phyloP scores from a whole-genome alignment of 768 basidiomycete genomes.

The Hortiboletus flavorubellus region DNA sequence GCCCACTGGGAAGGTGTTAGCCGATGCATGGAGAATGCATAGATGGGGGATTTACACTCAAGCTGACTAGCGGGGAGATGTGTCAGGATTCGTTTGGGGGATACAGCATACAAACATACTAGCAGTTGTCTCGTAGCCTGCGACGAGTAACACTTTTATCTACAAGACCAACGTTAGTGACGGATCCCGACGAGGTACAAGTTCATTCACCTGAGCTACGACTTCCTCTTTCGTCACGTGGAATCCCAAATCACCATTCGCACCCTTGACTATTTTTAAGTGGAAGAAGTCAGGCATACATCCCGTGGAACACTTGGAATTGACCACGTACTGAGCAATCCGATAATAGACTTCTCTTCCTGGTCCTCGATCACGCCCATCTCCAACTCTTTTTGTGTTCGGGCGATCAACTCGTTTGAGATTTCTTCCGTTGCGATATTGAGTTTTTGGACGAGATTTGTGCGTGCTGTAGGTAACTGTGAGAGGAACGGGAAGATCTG shows the following conservation, averaged over 20 bases:
- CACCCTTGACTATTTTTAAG: slow-evolving; percentile 34
- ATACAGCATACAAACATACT: slow-evolving; percentile 5
- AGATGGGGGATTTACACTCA: slow-evolving; percentile 14
- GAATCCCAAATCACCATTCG: slow-evolving; percentile 22
- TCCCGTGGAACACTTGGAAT: slow-evolving; percentile 14
- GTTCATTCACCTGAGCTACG: slow-evolving; percentile 18
- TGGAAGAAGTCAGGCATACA: background rate
- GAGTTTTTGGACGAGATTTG: slow-evolving; percentile 30
- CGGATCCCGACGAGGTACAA: no score
- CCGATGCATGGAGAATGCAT: background rate
- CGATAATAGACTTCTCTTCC: slow-evolving; percentile 27
- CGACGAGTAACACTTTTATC: slow-evolving; percentile 17
- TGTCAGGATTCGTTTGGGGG: background rate
- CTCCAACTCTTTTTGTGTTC: slow-evolving; percentile 33
- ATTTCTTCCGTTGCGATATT: slow-evolving; percentile 36
- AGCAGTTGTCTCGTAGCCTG: slow-evolving; percentile 24
- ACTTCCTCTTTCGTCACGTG: slow-evolving; percentile 30
- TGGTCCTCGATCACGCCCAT: slow-evolving; percentile 13
- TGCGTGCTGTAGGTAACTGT: slow-evolving; percentile 35
- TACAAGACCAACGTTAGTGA: background rate
- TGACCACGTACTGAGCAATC: slow-evolving; percentile 18
- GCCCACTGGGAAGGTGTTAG: slow-evolving; percentile 42
- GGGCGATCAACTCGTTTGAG: slow-evolving; percentile 37
- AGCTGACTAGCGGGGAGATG: slow-evolving; percentile 8
- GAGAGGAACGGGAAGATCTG: slow-evolving; percentile 36